Base-by-base conservation (phyloP, 176 grass and related monocot species). In the Rhynchospora breviuscula region DNA sequence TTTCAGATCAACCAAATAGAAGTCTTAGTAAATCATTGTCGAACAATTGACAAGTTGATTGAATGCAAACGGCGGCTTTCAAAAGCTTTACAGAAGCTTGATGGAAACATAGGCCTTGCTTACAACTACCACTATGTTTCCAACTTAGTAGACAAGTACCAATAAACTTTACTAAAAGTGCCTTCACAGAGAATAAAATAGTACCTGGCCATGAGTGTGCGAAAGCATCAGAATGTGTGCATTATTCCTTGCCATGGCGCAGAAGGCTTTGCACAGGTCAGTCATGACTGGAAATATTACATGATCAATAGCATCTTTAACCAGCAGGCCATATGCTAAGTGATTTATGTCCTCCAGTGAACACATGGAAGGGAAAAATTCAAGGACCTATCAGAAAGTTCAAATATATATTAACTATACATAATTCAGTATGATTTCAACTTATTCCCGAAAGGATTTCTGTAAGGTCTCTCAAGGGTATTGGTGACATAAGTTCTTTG, bases 261-360 rank as follows among this genome's bases (percentile, higher is more conserved):
- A 83, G 61, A 98, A 79, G 18, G 78, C 67, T 77, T 74, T 84
- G 85, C 84, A 88, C 79, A 98, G 60, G 10, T 93, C 79, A 0
- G 85, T 35, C 95, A 98, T 94, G 40, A 82, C 68, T 79, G 92
- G 95, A 84, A 94, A 93, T 56, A 98, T 85, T 85, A 94, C 63
- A 64, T 69, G 79, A 57, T 91, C 94, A 66, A 93, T 82, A 21
- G 67, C 87, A 59, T 98, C 95, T 90, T 94, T 94, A 68, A 98
- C 62, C 87, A 88, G 87, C 33, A 98, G 85, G 49, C 84, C 92
- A 90, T 98, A 84, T 48, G 95, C 88, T 58, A 94, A 63, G 70
- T 98, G 94, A 83, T 98, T 98, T 71, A 98, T 98, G 80, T 98
- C 95, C 90, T 98, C 92, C n/a, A n/a, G n/a, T 19, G 92, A 98